Conservation (phyloP, 2,329 filamentous ascomycete genomes). For the Karstenula rhodostoma region DNA sequence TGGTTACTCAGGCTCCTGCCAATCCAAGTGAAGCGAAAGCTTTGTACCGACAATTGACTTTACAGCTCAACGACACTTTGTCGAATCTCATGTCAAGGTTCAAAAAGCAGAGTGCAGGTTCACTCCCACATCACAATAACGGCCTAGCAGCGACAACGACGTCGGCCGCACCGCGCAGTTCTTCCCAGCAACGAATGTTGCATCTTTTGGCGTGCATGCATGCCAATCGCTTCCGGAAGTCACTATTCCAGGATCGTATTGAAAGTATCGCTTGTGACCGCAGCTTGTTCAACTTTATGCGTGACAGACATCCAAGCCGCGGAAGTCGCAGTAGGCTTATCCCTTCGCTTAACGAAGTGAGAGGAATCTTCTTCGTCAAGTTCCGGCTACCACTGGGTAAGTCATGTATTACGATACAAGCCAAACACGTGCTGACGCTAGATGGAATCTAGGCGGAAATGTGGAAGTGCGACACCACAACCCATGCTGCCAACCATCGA, state of each 20-base stretch:
- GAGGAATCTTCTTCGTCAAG: constrained; percentile 33
- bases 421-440: constrained; percentile 7
- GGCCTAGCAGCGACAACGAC: background rate
- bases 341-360: constrained; percentile 26
- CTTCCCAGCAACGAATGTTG: constrained; percentile 17
- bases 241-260: constrained; percentile 29
- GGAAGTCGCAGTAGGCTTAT: constrained; percentile 19
- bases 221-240: constrained; percentile 18
- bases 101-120: background rate
- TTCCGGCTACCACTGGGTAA: constrained; percentile 7
- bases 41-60: background rate
- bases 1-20: background rate
- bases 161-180: background rate
- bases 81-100: constrained; percentile 9
- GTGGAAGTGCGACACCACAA: constrained; percentile 32
- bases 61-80: background rate
- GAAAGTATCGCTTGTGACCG: constrained; percentile 27
- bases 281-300: constrained; percentile 28
- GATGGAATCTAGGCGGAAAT: constrained; percentile 22
- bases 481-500: constrained; percentile 19
- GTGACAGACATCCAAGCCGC: constrained; percentile 18
- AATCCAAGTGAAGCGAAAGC: background rate
- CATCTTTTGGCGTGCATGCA: constrained; percentile 34
- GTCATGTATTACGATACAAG: background rate
- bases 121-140: constrained; percentile 21